Evolutionary conservation across 305 asterid genomes (phyloP).

Genomic region (Solanum hybrid): DNA sequence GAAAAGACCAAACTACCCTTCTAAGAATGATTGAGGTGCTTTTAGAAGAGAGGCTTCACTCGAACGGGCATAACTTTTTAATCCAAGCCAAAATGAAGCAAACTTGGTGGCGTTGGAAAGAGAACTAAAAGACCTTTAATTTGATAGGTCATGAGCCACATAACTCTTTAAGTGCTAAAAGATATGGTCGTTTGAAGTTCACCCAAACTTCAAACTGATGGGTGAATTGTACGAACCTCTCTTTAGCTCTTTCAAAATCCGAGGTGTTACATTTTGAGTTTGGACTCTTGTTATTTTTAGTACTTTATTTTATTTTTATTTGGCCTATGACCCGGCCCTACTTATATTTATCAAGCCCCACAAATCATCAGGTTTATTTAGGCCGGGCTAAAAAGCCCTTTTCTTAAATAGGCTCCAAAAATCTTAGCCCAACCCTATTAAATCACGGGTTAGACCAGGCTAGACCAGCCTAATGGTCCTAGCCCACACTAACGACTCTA

Average conservation of each 20-base stretch:
- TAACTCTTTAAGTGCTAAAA: not conserved
- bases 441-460: not conserved
- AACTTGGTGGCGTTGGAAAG: not conserved
- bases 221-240: not conserved
- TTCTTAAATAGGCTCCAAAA: not conserved
- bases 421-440: not conserved
- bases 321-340: not conserved
- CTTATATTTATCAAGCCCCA: not conserved
- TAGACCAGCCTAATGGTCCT: not conserved
- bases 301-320: no score
- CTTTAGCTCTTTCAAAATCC: no score
- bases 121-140: not conserved
- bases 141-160: not conserved
- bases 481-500: not conserved
- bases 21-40: not conserved
- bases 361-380: not conserved
- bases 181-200: no score
- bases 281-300: not conserved
- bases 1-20: not conserved
- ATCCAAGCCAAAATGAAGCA: not conserved
- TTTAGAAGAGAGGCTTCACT: not conserved
- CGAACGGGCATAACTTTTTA: not conserved
- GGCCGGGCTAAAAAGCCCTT: rapidly evolving
- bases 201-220: not conserved
- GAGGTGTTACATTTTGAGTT: not conserved